A percentile compares a stretch with the other conserved stretches of the same genome.
phyloP scores from a whole-genome alignment of 2,329 filamentous ascomycete species.

The Colletotrichum zoysiae region DNA sequence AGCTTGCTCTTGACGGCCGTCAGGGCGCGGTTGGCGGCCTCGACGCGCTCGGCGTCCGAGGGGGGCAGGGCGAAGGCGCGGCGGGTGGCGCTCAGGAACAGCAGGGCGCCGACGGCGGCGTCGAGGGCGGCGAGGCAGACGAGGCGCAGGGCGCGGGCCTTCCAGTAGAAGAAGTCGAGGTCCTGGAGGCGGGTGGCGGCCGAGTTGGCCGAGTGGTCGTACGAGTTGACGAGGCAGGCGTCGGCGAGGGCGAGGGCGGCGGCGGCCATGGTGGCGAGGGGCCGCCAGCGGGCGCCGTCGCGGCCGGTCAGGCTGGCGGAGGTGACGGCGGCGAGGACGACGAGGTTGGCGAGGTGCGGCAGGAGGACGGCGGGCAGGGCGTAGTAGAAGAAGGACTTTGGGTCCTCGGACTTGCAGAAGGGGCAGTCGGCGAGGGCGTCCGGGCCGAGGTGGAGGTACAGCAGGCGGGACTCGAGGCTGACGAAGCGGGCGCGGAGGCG shows the following conservation, averaged over 20 bases:
- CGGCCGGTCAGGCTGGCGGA: slow-evolving; percentile 74
- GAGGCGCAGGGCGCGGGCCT: slow-evolving; percentile 71
- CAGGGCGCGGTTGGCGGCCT: slow-evolving; percentile 68
- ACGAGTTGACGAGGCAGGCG: slow-evolving; percentile 72
- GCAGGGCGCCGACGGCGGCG: slow-evolving; percentile 68
- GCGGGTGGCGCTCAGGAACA: slow-evolving; percentile 85
- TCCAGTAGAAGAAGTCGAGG: slow-evolving; percentile 80
- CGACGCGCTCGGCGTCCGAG: slow-evolving; percentile 74
- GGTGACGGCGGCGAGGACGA: slow-evolving; percentile 79
- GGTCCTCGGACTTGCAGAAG: slow-evolving; percentile 83
- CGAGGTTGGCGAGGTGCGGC: slow-evolving; percentile 85
- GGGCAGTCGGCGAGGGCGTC: slow-evolving; percentile 78
- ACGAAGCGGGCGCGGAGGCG: slow-evolving; percentile 76
- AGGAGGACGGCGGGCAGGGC: slow-evolving; percentile 78
- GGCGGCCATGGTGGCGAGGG: slow-evolving; percentile 73
- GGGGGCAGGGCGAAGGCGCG: slow-evolving; percentile 78
- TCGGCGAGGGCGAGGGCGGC: slow-evolving; percentile 73
- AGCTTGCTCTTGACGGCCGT: slow-evolving; percentile 74
- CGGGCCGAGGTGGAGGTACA: slow-evolving; percentile 89
- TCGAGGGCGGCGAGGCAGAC: slow-evolving; percentile 76
- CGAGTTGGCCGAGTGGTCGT: slow-evolving; percentile 75
- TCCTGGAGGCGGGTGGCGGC: slow-evolving; percentile 72
- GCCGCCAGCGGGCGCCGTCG: slow-evolving; percentile 77
- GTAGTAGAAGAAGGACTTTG: slow-evolving; percentile 82
- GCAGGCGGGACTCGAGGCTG: slow-evolving; percentile 77